Evolutionary conservation across 805 yeast species (phyloP), one percentile per base, ranked within the genome.

Genomic region (Wickerhamia fluorescens): DNA sequence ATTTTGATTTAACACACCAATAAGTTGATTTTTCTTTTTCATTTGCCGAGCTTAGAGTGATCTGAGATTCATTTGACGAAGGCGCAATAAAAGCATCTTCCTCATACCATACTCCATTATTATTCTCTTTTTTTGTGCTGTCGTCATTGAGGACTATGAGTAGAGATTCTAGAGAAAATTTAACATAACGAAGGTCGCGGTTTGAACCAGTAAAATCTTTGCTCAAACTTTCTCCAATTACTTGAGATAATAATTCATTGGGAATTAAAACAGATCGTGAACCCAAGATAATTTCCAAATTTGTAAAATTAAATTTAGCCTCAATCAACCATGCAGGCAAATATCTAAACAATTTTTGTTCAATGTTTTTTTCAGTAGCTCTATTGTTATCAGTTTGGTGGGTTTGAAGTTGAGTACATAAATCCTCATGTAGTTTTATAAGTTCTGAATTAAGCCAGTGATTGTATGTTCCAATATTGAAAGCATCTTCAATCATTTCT

Each of bases 261-360:
- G 56, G 61, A 6, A 62, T 52, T 20, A 63, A 43, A 1, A 62
- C 55, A 6, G 68, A 61, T 13, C 66, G 41, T 2, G 68, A 58
- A 0, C 68, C 68, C 8, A 63, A 28, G 17, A 37, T 31, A 4
- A 64, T 22, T 7, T 37, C 37, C 14, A 45, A 21, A 4, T 37
- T 30, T n/a, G 33, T 27, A 10, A 51, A 16, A 6, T 29, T 29
- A 14, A 55, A 14, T 13, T 44, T 41, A 11, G 45, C 29, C 8
- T 48, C 52, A 3, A 54, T 34, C 9, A 63, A 30, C 68, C 68
- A 63, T 4, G 35, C 22, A 1, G 69, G 68, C 9, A 58, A 36
- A 14, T 42, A 25, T 6, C 30, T 30, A 35, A 56, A 56, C 4
- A 53, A 9, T 6, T 27, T 31, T 5, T 42, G 40, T 18, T 30